Percentiles rank a stretch among this genome's conserved stretches.
These are phyloP conservation scores for Vigna unguiculata DNA, from an alignment of 306 rosid genomes.

Conservation along the genomic window DNA sequence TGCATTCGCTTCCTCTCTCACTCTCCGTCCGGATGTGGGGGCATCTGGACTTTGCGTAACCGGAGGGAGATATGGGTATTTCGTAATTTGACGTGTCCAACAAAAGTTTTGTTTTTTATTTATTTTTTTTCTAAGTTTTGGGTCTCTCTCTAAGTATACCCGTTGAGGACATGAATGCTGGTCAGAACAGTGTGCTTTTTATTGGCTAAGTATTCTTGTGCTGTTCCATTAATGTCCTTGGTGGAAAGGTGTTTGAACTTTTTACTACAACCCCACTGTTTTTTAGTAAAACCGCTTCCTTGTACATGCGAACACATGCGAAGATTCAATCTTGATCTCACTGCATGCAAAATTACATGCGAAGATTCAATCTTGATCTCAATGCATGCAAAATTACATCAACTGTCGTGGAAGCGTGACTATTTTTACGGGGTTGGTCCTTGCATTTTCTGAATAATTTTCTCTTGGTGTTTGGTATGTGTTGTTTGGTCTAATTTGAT, in stretches of 20 bases:
- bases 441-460: conserved; percentile 28
- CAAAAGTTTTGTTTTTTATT: background rate
- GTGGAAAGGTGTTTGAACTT: conserved; percentile 51
- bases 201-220: conserved; percentile 38
- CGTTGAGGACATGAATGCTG: conserved; percentile 38
- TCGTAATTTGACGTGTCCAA: conserved; percentile 45
- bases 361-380: conserved; percentile 12
- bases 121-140: background rate
- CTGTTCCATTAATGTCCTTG: conserved; percentile 41
- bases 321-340: no score
- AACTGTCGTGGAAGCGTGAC: background rate
- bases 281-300: background rate
- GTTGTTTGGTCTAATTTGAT: conserved; percentile 6
- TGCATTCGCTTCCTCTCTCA: conserved; percentile 20
- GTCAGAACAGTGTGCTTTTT: conserved; percentile 36
- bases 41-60: conserved; percentile 41
- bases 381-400: conserved; percentile 37
- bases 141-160: conserved; percentile 8
- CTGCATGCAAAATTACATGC: no score
- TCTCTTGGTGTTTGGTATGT: conserved; percentile 9
- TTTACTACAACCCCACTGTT: conserved; percentile 44
- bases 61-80: conserved; percentile 45
- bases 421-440: conserved; percentile 25
- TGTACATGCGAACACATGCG: no score
- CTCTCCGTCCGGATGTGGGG: conserved; percentile 27